A percentile compares a stretch with the other conserved stretches of the same genome.
Conservation (phyloP, 768 basidiomycete species). For the Daedaleopsis nitida region DNA sequence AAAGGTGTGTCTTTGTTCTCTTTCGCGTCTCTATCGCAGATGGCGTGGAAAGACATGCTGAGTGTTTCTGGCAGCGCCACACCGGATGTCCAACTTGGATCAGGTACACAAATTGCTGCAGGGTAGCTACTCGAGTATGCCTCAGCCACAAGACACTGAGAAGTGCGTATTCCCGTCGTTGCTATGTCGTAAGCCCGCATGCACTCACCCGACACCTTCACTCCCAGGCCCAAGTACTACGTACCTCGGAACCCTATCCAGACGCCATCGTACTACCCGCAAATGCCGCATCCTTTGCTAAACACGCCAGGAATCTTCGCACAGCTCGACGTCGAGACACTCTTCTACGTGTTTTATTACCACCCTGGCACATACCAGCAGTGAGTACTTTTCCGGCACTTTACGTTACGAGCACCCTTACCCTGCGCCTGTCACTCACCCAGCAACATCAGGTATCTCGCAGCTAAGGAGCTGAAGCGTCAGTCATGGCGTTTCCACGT, state of each 20-base stretch:
- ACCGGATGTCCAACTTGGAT: constrained; percentile 84
- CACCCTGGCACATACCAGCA: constrained; percentile 97
- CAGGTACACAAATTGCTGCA: constrained; percentile 94
- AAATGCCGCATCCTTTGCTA: constrained; percentile 77
- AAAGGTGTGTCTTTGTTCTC: constrained; percentile 60
- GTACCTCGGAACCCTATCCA: constrained; percentile 89
- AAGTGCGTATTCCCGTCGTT: constrained; percentile 56
- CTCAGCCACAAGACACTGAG: constrained; percentile 93
- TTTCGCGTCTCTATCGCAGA: neutral
- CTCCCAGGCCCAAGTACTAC: constrained; percentile 89
- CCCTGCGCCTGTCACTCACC: neutral
- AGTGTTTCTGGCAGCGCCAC: constrained; percentile 49
- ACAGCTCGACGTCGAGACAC: constrained; percentile 93
- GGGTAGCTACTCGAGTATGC: constrained; percentile 84
- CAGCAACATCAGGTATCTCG: constrained; percentile 67
- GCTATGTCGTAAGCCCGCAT: neutral
- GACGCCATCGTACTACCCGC: constrained; percentile 95
- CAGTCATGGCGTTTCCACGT: constrained; percentile 99
- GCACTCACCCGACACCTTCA: neutral
- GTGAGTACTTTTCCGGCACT: constrained; percentile 46
- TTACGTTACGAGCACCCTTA: neutral
- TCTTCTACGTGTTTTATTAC: constrained; percentile 99
- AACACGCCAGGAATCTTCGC: constrained; percentile 84
- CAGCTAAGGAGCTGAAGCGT: constrained; percentile 94
- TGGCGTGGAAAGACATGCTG: constrained; percentile 7